A percentile compares a stretch with the other conserved stretches of the same genome.
These are phyloP conservation scores for Naumovozyma dairenensis DNA, from an alignment of 805 yeast genomes.

Conservation along the genomic window DNA sequence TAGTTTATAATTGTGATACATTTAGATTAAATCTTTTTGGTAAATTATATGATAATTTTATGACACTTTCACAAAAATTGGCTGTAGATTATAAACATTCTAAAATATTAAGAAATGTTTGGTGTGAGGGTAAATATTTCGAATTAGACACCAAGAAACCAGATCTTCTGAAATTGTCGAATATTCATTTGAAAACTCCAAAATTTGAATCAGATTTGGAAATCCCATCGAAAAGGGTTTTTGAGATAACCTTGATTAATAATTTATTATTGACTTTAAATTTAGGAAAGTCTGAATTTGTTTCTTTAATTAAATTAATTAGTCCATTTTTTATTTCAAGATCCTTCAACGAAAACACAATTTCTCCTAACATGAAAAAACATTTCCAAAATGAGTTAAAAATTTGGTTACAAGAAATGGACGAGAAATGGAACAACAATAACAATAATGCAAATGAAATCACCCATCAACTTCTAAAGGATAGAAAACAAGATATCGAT, in stretches of 20 bases:
- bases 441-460: not conserved
- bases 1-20: slow-evolving; percentile 34
- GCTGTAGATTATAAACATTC: slow-evolving; percentile 48
- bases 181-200: slow-evolving; percentile 16
- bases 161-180: slow-evolving; percentile 8
- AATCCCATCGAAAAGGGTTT: slow-evolving; percentile 28
- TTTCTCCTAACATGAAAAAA: slow-evolving; percentile 19
- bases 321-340: slow-evolving; percentile 37
- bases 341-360: slow-evolving; percentile 27
- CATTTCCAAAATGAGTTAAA: slow-evolving; percentile 17
- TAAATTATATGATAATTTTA: slow-evolving; percentile 40
- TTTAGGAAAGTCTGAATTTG: slow-evolving; percentile 37
- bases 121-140: slow-evolving; percentile 35
- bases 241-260: slow-evolving; percentile 36
- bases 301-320: slow-evolving; percentile 32
- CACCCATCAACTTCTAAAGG: not conserved
- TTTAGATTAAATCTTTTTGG: slow-evolving; percentile 41
- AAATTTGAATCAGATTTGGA: slow-evolving; percentile 20
- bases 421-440: slow-evolving; percentile 16
- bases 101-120: slow-evolving; percentile 44
- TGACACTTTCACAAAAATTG: slow-evolving; percentile 44
- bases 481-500: slow-evolving; percentile 1
- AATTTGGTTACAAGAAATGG: slow-evolving; percentile 24
- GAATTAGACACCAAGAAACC: slow-evolving; percentile 19
- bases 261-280: slow-evolving; percentile 41